These are phyloP conservation scores for Trichoderma asperellum DNA, from an alignment of 2,329 filamentous ascomycete species.

Conservation along the genomic window DNA sequence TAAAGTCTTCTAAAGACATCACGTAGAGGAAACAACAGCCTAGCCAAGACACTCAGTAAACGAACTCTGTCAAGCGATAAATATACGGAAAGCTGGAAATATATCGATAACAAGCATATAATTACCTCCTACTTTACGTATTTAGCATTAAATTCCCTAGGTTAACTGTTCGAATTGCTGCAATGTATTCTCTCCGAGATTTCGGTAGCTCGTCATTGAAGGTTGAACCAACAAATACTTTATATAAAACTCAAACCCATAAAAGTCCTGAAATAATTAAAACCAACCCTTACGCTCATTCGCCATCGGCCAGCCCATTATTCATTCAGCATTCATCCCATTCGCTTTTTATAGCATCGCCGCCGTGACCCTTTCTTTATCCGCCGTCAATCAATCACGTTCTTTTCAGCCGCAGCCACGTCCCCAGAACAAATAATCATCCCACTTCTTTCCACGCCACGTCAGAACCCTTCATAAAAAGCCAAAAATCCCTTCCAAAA, in stretches of 20 bases:
- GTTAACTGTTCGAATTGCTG: too few relatives aligned
- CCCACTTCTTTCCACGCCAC: conserved; percentile 1
- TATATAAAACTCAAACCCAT: too few relatives aligned
- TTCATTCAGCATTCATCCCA: neutral
- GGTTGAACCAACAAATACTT: too few relatives aligned
- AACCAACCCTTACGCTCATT: neutral
- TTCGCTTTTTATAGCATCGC: neutral
- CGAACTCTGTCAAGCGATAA: neutral
- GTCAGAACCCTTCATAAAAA: neutral
- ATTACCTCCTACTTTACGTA: neutral
- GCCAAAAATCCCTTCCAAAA: neutral
- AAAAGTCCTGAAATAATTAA: too few relatives aligned
- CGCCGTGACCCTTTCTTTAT: neutral
- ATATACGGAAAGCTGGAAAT: neutral
- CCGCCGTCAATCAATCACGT: neutral
- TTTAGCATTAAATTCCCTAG: too few relatives aligned
- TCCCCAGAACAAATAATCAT: neutral
- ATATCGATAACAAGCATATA: neutral
- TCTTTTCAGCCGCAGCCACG: neutral
- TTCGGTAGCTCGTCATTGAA: too few relatives aligned
- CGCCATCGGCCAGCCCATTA: neutral
- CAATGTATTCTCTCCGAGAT: too few relatives aligned
- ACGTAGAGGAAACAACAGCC: too few relatives aligned
- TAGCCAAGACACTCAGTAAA: too few relatives aligned
- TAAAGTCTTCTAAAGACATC: too few relatives aligned